phyloP scores from a whole-genome alignment of 768 basidiomycete genomes.

The Lentinus tigrinus region DNA sequence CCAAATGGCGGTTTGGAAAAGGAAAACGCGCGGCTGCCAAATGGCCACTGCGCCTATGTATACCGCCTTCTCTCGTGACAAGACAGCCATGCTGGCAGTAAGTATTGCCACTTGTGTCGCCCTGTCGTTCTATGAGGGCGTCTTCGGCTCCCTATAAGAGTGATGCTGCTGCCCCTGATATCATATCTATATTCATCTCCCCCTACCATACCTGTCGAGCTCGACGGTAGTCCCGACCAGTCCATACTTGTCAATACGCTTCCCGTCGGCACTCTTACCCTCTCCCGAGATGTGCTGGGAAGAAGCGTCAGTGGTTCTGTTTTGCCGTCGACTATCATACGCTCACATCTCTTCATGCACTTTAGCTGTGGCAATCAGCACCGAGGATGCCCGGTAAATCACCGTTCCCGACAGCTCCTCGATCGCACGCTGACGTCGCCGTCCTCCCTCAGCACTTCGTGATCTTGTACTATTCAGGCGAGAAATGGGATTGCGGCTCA shows the following conservation, averaged over 20 bases:
- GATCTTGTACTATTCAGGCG: slow-evolving; percentile 60
- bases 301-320: slow-evolving; percentile 20
- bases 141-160: slow-evolving; percentile 6
- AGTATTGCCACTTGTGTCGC: slow-evolving; percentile 12
- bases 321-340: not conserved
- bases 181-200: slow-evolving; percentile 4
- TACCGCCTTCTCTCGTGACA: slow-evolving; percentile 13
- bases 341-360: not conserved
- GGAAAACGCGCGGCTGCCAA: slow-evolving; percentile 1
- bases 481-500: slow-evolving; percentile 52
- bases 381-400: slow-evolving; percentile 27
- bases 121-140: slow-evolving; percentile 2
- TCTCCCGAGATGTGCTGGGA: slow-evolving; percentile 34
- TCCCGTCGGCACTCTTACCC: slow-evolving; percentile 65
- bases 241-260: not conserved
- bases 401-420: not conserved
- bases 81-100: slow-evolving; percentile 2
- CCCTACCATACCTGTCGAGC: not conserved
- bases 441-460: slow-evolving; percentile 55
- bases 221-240: not conserved
- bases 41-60: slow-evolving; percentile 3
- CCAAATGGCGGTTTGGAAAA: not conserved
- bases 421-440: not conserved
- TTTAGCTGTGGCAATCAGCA: slow-evolving; percentile 27
- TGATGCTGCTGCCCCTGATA: slow-evolving; percentile 1